These are phyloP conservation scores for Huntiella abstrusa DNA, from an alignment of 2,329 filamentous ascomycete genomes.

Conservation along the genomic window DNA sequence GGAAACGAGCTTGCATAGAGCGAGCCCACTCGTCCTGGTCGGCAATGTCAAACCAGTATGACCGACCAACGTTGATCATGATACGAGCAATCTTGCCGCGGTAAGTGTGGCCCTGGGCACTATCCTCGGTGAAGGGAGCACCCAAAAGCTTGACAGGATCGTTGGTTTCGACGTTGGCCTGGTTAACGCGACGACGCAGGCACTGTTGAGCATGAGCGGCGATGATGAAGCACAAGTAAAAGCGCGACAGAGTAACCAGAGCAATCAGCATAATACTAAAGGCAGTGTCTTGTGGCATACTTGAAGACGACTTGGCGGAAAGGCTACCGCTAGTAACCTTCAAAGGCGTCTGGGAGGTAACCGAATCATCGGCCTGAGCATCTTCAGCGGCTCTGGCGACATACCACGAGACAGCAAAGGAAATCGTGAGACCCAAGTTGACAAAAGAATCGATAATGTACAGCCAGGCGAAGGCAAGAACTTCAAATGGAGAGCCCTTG, in stretches of 20 bases:
- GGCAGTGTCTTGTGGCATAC: conserved; percentile 37
- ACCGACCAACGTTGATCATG: conserved; percentile 55
- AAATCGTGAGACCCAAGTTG: conserved; percentile 63
- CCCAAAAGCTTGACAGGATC: conserved; percentile 10
- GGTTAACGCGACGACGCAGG: conserved; percentile 41
- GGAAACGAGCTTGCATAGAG: conserved; percentile 12
- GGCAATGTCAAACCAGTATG: conserved; percentile 64
- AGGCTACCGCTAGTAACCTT: conserved; percentile 7
- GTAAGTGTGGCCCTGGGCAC: conserved; percentile 63
- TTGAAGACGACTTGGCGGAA: conserved; percentile 2
- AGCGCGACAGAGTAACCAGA: conserved; percentile 51
- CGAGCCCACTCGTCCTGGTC: conserved; percentile 51
- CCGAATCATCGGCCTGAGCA: conserved; percentile 9
- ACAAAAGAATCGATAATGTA: conserved; percentile 68
- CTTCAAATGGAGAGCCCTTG: conserved; percentile 58
- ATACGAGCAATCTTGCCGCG: conserved; percentile 57
- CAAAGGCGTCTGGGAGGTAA: conserved; percentile 9
- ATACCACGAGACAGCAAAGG: conserved; percentile 77
- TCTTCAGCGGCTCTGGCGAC: conserved; percentile 35
- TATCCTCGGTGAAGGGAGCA: conserved; percentile 49
- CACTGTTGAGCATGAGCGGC: conserved; percentile 66
- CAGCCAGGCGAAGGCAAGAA: conserved; percentile 64
- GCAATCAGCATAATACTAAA: conserved; percentile 64
- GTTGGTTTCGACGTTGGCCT: conserved; percentile 7
- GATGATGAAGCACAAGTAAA: conserved; percentile 73